Conservation (phyloP, 2,329 filamentous ascomycete species). For the Phialocephala subalpina region DNA sequence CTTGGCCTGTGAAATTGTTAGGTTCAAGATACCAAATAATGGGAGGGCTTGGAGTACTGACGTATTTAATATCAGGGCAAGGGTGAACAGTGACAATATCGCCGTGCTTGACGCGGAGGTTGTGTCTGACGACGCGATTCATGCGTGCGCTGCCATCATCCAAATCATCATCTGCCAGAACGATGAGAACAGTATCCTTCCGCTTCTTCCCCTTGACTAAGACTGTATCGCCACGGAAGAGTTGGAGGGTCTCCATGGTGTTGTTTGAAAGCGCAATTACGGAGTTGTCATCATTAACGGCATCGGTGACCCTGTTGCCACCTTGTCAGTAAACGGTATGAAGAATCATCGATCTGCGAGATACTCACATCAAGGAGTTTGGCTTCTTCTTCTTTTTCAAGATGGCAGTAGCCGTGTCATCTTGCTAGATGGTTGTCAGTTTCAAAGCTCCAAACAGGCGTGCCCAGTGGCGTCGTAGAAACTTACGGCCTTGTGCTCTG, state of each 20-base stretch:
- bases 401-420: constrained; percentile 94
- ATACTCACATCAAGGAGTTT: constrained; percentile 91
- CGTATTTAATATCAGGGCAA: constrained; percentile 99
- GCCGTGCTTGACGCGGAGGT: constrained; percentile 97
- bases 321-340: constrained; percentile 40
- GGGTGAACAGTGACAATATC: constrained; percentile 97
- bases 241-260: constrained; percentile 97
- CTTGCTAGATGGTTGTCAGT: constrained; percentile 65
- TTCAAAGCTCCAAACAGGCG: constrained; percentile 35
- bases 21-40: constrained; percentile 18
- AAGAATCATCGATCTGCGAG: constrained; percentile 16
- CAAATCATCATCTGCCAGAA: constrained; percentile 95
- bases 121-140: constrained; percentile 98
- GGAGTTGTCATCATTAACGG: constrained; percentile 99
- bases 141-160: constrained; percentile 97
- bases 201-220: constrained; percentile 99
- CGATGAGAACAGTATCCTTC: constrained; percentile 98
- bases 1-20: constrained; percentile 75
- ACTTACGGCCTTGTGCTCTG: constrained; percentile 83
- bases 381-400: constrained; percentile 99
- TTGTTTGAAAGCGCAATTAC: constrained; percentile 98
- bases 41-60: constrained; percentile 57
- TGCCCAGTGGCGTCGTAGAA: constrained; percentile 37
- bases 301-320: constrained; percentile 86
- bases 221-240: constrained; percentile 98